Evolutionary conservation across 768 basidiomycete genomes (phyloP), one percentile per base, ranked within the genome.

Genomic region (Leccinum ochraceum): DNA sequence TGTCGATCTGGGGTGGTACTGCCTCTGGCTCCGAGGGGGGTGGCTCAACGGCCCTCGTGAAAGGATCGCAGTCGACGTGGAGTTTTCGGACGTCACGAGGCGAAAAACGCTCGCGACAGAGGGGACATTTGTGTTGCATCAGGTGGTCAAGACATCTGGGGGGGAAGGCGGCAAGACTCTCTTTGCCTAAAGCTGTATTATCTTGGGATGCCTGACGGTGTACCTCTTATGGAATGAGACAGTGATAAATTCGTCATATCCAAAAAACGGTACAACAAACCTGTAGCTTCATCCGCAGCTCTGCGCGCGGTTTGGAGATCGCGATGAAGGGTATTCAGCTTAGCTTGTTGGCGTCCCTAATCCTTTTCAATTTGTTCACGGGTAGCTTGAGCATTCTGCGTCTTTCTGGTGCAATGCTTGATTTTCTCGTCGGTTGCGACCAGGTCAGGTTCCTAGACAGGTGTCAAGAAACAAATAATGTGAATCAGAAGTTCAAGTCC

Each of bases 381-480:
- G 3, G 84, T 82, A 58, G 83, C 83, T 54, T 78, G 73, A 0
- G 92, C 88, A 64, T 92, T 92, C 56, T 84, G 83, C 28, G 86
- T 76, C 69, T 95, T 96, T 54, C 92, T 85, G 30, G 84, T 80
- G 0, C 90, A 86, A 69, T 98, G 96, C 10, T 86, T 83, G 59
- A 98, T 94, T 70, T 95, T 93, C 6, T 92, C 90, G 60, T 96
- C 92, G 28, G 90, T 79, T 0, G 88, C 82, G 32, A 94, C 86
- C 3, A 98, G 80, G 53, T 90, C 90, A 3, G 96, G 95, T 75
- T 85, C 85, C 94, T 96, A 62, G 17, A 20, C 8, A 54, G 17
- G 28, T 6, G 50, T 63, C 22, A 58, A n/a, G 56, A 22, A n/a
- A 42, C 24, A 28, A 2, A 4, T 10, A 22, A 17, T 44, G 3